Evolutionary conservation across 805 yeast species (phyloP), one percentile per base, ranked within the genome.

Genomic region (Ogataea zsoltii): DNA sequence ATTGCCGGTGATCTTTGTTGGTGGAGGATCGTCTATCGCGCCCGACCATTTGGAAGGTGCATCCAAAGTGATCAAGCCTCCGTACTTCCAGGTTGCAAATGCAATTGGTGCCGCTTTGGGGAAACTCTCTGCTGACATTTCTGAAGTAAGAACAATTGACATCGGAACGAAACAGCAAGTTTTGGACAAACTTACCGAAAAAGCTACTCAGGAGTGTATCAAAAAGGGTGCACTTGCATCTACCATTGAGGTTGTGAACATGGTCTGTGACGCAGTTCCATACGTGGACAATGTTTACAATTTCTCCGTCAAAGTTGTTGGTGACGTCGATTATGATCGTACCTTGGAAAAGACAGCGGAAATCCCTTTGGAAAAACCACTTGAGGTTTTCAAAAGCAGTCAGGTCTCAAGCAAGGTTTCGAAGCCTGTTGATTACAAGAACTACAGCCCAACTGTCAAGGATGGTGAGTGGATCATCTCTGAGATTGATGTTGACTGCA

Each of bases 61-160:
- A 5, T 67, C 74, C 2, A 56, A 62, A 33, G 71, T 74, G 3
- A 54, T 70, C 38, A 57, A 67, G 40, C 77, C 76, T 3, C 67
- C 67, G 25, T 72, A 45, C 46, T 66, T 53, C 53, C 63, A 64
- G 31, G 74, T 71, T 42, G 77, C 77, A 2, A 74, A 74, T 58
- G 79, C 79, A 5, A 71, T 74, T 42, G 77, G 77, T 39, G 76
- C 77, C 23, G 77, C 76, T 7, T 52, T 72, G 50, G 75, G 74
- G 12, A 71, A 71, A 48, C 58, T 74, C 2, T 67, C 75, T 15
- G 35, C 41, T 5, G 41, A 38, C 28, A 21, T 38, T 30, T 38
- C 34, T n/a, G 41, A 38, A 14, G 41, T 38, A 18, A 38, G 26
- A 18, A 30, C 34, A 11, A 18, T 38, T 12, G 34, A 38, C 19